Base-by-base conservation (phyloP, 768 basidiomycete genomes). In the Boletus sensibilis region DNA sequence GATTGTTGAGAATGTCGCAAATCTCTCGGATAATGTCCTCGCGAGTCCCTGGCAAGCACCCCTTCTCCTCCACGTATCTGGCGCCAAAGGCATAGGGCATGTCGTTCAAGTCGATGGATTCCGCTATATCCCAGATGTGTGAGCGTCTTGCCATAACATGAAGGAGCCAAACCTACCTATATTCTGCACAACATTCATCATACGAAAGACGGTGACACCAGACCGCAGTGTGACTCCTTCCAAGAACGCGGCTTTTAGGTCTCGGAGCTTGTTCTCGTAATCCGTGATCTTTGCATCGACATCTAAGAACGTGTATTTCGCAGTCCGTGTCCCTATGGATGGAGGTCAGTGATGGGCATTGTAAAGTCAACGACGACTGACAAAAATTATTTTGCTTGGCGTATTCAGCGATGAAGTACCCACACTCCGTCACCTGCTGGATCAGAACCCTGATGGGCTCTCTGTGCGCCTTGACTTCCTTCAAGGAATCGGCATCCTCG, bases 81-180 rank as follows among this genome's bases (percentile, higher is more conserved):
- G 68, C 70, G 13, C 65, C 68, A 21, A 37, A 25, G 1, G 61
- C 64, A 43, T 66, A 70, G 11, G 58, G 58, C 27, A 71, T 58
- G 37, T 56, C 60, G 2, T 55, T 55, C 34, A 70, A 53, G 34
- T 68, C 63, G 18, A 57, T 43, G 13, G 58, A 53, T 42, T 61
- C 58, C 50, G 39, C 65, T 65, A 27, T 16, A 9, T 13, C 7
- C 9, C 6, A 33, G 27, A 27, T 16, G 3, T 4, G 6, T 63
- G 18, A 55, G 31, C 23, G 0, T 10, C 41, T 14, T n/a, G 5
- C 31, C 11, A 5, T 10, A 18, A n/a, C 34, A 20, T 21, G 18
- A 21, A 48, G 27, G 21, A 37, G 12, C 16, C 23, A 4, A 9
- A 14, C 52, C 13, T 37, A 66, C 64, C 34, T 12, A 55, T 54